Evolutionary conservation across 495 filamentous ascomycete genomes (phyloP), one percentile per base, ranked within the genome.

Genomic region (Jackrogersella minutella): DNA sequence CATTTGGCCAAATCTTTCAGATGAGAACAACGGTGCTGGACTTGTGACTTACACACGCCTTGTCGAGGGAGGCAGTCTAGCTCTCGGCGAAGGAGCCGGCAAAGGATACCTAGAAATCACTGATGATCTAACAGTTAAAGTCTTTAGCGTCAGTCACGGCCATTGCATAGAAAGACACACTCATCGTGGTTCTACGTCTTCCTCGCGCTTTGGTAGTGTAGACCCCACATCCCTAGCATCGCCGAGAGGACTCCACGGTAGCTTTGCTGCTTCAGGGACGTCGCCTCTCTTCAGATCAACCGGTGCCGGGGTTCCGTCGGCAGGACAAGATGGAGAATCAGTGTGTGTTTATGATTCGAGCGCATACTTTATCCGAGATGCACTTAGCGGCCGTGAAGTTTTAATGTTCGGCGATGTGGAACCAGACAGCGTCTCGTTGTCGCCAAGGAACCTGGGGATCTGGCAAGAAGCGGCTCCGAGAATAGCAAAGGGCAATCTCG

Each of bases 351-450:
- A 86, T 44, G 93, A 99, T 73, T 93, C 90, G 73, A 92, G 92
- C 2, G 95, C 91, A 0, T 99, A 91, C 75, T 97, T 99, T 76
- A 87, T 99, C 62, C 90, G 91, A 13, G 88, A 93, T 53, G 80
- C 88, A 14, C 61, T 76, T 0, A 89, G 86, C 0, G 85, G 88
- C 1, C 81, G 81, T 39, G 93, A 97, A 77, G 85, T 97, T 21
- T 86, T 99, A 41, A 88, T 99, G 58, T 98, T 97, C 73, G 95
- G 95, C 37, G 95, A 99, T 69, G 89, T 98, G 33, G 95, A 99
- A 72, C 93, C 95, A 7, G 95, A 99, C 73, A 87, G 87, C 8
- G 76, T 97, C 43, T 94, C 92, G 0, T 74, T 92, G 3, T 87
- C 85, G 3, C 91, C 93, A n/a, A 87, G 92, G 28, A 99, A 92